These are phyloP conservation scores for Elsinoe australis DNA, from an alignment of 2,329 filamentous ascomycete genomes.

Conservation along the genomic window DNA sequence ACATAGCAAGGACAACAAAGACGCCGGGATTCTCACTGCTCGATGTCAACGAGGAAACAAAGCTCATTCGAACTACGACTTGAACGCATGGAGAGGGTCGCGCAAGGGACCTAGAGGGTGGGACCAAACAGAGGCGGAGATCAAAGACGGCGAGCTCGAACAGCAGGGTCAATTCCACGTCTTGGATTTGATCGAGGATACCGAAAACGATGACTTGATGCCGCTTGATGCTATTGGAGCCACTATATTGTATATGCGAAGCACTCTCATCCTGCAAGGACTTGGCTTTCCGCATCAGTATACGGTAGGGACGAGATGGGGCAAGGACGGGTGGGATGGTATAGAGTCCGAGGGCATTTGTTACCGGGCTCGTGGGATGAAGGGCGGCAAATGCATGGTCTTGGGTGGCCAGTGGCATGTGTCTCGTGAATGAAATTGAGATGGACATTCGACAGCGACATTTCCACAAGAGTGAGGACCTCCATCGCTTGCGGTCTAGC, in stretches of 20 bases:
- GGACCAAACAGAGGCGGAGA: not conserved
- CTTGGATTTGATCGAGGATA: conserved; percentile 22
- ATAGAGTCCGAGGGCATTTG: conserved; percentile 35
- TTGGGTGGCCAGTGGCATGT: too few species aligned
- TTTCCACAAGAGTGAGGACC: too few species aligned
- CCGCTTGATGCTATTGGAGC: conserved; percentile 33
- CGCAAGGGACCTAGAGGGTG: not conserved
- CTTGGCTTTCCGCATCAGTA: conserved; percentile 31
- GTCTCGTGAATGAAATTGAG: too few species aligned
- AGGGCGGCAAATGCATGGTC: not conserved
- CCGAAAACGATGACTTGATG: conserved; percentile 28
- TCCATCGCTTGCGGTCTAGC: too few species aligned
- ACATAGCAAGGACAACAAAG: conserved; percentile 24
- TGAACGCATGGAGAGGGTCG: conserved; percentile 30
- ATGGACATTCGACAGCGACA: too few species aligned
- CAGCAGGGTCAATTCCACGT: not conserved
- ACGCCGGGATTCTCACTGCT: conserved; percentile 31
- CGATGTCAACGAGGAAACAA: conserved; percentile 29
- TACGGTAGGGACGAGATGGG: conserved; percentile 33
- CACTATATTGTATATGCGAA: conserved; percentile 32
- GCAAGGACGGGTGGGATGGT: conserved; percentile 31
- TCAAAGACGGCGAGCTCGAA: not conserved
- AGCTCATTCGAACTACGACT: conserved; percentile 30
- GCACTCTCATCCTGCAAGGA: conserved; percentile 30
- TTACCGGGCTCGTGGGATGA: conserved; percentile 21